Base-by-base conservation (phyloP, 2,329 filamentous ascomycete genomes). In the Venturia carpophila region DNA sequence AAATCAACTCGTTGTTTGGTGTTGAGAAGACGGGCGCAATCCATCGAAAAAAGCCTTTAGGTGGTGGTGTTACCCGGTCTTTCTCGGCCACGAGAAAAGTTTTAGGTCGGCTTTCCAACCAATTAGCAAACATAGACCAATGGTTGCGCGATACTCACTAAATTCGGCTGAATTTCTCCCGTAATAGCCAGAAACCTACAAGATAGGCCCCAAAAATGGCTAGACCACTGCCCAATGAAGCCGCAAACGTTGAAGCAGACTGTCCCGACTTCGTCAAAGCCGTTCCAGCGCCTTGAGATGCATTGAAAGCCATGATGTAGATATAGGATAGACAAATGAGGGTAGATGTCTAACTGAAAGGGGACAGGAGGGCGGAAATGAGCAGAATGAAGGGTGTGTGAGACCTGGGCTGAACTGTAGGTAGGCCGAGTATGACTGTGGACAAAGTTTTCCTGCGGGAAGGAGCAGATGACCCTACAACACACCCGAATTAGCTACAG, bases 21-120 rank as follows among this genome's bases (percentile, higher is more conserved):
- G 79, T 87, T 75, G 78, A 90, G 81, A 81, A 96, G 68, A 79
- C 80, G 3, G 83, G 81, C 17, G 73, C 72, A 61, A 84, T 75
- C 83, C 83, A 85, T 70, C 73, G 75, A 66, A 80, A 79, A 34
- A 82, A 79, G 73, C 75, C 83, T 73, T 70, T 77, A 0, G 89
- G 89, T 1, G 91, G 90, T 0, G 89, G 79, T n/a, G 87, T 83
- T 10, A 90, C 92, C 70, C 91, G 86, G 78, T 96, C 90, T 72
- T 88, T 85, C 76, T 94, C 89, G 7, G 91, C 89, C 0, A 95
- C 92, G 1, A 96, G 83, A 70, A 91, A 96, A 5, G 91, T 93
- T 75, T 91, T 87, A 1, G 91, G 89, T 78, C 91, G 90, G 72
- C 88, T 91, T 67, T 37, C 49, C 30, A 63, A 47, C n/a, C 9